Evolutionary conservation across 805 yeast genomes (phyloP).

Genomic region (Millerozyma acaciae): DNA sequence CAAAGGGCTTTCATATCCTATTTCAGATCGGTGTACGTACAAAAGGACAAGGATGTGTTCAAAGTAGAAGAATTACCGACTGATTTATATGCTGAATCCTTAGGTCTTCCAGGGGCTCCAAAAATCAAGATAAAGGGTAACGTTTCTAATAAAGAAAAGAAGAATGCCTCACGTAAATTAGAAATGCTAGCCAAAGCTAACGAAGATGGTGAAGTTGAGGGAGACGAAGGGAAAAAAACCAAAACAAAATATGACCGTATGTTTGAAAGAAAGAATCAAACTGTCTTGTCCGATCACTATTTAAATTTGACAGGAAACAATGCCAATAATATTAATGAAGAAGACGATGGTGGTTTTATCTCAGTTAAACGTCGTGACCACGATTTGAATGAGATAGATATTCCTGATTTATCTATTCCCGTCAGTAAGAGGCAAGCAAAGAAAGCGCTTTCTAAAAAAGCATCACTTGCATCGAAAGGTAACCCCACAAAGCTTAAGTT

Average conservation of each 20-base stretch:
- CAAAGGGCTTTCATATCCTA: conserved; percentile 95
- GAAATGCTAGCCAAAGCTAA: conserved; percentile 48
- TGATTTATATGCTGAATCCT: conserved; percentile 79
- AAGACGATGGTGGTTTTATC: conserved; percentile 72
- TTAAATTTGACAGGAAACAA: conserved; percentile 59
- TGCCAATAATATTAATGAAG: conserved; percentile 24
- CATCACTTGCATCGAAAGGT: conserved; percentile 55
- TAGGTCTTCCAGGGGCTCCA: conserved; percentile 97
- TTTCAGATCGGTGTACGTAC: conserved; percentile 77
- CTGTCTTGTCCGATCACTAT: conserved; percentile 86
- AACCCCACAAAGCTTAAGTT: conserved; percentile 76
- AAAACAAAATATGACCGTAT: conserved; percentile 90
- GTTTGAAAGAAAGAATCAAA: conserved; percentile 94
- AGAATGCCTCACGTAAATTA: conserved; percentile 76
- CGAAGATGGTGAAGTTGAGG: conserved; percentile 55
- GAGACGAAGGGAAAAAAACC: conserved; percentile 40
- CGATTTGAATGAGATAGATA: conserved; percentile 56
- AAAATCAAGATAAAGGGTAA: conserved; percentile 68
- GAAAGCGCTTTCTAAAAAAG: conserved; percentile 83
- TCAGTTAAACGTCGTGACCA: conserved; percentile 77
- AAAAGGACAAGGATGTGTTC: conserved; percentile 83
- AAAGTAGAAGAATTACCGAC: conserved; percentile 71
- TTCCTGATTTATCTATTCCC: conserved; percentile 58
- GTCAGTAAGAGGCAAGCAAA: conserved; percentile 82
- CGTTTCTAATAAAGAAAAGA: conserved; percentile 60